Base-by-base conservation (phyloP, 1,139 yeast genomes). In the Yamadazyma taylorii region DNA sequence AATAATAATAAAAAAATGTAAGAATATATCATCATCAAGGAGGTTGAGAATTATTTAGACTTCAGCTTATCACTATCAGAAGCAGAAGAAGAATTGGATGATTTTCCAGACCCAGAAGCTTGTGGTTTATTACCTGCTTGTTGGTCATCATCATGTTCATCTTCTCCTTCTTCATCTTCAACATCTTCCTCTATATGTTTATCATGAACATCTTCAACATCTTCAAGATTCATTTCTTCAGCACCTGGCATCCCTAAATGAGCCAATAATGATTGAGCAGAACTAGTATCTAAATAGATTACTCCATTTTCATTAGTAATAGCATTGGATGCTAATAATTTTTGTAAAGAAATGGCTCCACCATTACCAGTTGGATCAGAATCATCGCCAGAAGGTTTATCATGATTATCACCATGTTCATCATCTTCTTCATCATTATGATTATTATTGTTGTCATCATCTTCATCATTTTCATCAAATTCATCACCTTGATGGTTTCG, bases 251-350 rank as follows among this genome's bases (percentile, higher is more conserved):
- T 69, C 34, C 77, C 76, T 41, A 74, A 72, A 41, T 72, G 73
- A 29, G 75, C 75, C 51, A 75, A 67, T 46, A 74, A 57, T 6
- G 73, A 66, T 51, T 70, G 75, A 12, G 77, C 76, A 13, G 74
- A 66, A 29, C 70, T 62, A 7, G 75, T 69, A 50, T 75, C 80
- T 47, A 75, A 63, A 51, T 75, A 75, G 37, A 73, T 73, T 12
- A 75, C 79, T n/a, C 79, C 80, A 47, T 75, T 74, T 51, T 75
- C 79, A 47, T 69, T 74, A 38, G 79, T 73, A 44, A 75, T 64
- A 14, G 77, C 76, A 52, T 73, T 74, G 39, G 73, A 69, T 32
- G 76, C 73, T 42, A 75, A 65, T 50, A 75, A 61, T 51, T 73
- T 75, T 53, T 73, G 78, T 48, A 75, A 72, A 5, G 79, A 71